Percentiles rank a stretch among this genome's conserved stretches.
These are phyloP conservation scores for Pholiota molesta DNA, from an alignment of 768 basidiomycete genomes.

Conservation along the genomic window DNA sequence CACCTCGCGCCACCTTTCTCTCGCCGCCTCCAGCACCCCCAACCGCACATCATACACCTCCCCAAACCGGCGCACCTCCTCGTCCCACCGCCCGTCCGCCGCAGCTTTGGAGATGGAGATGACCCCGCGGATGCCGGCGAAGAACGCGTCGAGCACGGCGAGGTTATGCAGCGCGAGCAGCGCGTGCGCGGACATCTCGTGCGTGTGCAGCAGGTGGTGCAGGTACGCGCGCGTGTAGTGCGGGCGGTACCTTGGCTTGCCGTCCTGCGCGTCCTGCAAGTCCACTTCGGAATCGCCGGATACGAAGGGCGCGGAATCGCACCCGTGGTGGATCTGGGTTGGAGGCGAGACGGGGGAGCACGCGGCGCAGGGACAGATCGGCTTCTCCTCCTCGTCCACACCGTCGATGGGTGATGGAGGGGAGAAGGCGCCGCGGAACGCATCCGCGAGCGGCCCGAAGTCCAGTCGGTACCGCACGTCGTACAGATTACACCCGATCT, in stretches of 20 bases:
- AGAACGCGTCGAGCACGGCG: conserved; percentile 64
- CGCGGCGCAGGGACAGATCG: conserved; percentile 54
- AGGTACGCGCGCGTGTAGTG: conserved; percentile 64
- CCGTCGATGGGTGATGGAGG: neutral
- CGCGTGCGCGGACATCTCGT: conserved; percentile 88
- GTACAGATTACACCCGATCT: conserved; percentile 79
- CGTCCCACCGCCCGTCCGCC: conserved; percentile 34
- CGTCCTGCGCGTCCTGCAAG: neutral
- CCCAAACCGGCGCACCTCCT: conserved; percentile 55
- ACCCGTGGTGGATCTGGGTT: conserved; percentile 45
- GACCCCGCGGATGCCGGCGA: conserved; percentile 54
- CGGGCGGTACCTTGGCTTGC: conserved; percentile 23
- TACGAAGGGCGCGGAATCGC: conserved; percentile 39
- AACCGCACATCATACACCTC: conserved; percentile 47
- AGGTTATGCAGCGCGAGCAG: conserved; percentile 79
- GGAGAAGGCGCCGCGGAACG: conserved; percentile 29
- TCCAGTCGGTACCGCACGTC: conserved; percentile 57
- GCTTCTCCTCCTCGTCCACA: neutral
- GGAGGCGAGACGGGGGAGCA: conserved; percentile 51
- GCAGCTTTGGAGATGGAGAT: no score
- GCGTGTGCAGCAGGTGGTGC: conserved; percentile 85
- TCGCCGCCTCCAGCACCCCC: no score
- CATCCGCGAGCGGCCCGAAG: conserved; percentile 55
- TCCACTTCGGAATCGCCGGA: no score
- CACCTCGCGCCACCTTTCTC: no score